phyloP scores from a whole-genome alignment of 148 eudicot species.

The Spergularia marina region DNA sequence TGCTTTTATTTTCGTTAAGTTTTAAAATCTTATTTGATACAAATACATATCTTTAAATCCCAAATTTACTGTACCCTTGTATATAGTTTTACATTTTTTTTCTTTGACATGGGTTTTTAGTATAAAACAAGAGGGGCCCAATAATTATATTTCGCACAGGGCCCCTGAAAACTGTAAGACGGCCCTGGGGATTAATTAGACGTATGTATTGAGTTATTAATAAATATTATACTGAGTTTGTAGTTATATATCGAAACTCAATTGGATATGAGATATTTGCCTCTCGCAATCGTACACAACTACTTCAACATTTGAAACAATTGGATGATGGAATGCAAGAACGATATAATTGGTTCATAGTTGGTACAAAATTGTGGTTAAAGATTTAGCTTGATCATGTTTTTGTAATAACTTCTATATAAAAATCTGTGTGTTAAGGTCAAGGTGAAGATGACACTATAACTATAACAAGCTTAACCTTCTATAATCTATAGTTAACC shows the following conservation, averaged over 20 bases:
- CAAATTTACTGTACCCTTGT: too few relatives aligned
- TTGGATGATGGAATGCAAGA: not conserved
- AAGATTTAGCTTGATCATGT: slow-evolving; percentile 2
- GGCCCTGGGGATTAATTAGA: too few relatives aligned
- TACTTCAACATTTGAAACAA: not conserved
- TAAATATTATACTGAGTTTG: too few relatives aligned
- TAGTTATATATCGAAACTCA: not conserved
- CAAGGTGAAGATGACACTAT: slow-evolving; percentile 24
- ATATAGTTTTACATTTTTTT: too few relatives aligned
- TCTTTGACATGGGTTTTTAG: too few relatives aligned
- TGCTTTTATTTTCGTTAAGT: too few relatives aligned
- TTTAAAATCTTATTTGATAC: too few relatives aligned
- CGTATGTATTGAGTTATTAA: too few relatives aligned
- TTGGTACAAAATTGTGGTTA: not conserved
- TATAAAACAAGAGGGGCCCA: too few relatives aligned
- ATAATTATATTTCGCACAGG: too few relatives aligned
- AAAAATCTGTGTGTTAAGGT: slow-evolving; percentile 14
- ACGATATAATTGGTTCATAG: not conserved
- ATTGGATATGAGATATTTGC: not conserved
- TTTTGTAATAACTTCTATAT: slow-evolving; percentile 9
- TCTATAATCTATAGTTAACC: slow-evolving; percentile 19
- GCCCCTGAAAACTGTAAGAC: too few relatives aligned
- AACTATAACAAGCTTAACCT: slow-evolving; percentile 20
- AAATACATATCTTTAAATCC: too few relatives aligned
- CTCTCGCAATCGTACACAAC: not conserved